Evolutionary conservation across 768 basidiomycete genomes (phyloP).

Genomic region (Trichaptum fuscoviolaceum): DNA sequence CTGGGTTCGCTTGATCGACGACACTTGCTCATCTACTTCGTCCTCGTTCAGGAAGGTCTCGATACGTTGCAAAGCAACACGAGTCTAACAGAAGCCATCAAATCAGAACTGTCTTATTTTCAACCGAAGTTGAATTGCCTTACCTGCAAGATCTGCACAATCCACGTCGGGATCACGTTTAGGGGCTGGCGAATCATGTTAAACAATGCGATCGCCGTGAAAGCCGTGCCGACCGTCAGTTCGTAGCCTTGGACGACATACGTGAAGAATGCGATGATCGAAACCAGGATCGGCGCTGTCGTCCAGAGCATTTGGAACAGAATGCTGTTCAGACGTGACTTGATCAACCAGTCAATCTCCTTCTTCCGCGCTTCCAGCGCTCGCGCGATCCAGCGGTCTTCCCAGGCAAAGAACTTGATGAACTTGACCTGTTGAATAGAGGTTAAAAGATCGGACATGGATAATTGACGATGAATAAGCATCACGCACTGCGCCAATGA

Average conservation of each 20-base stretch:
- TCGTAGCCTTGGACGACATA: slow-evolving; percentile 70
- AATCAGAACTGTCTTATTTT: neutral
- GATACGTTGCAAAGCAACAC: slow-evolving; percentile 64
- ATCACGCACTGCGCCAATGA: slow-evolving; percentile 56
- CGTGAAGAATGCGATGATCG: slow-evolving; percentile 71
- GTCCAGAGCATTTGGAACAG: slow-evolving; percentile 71
- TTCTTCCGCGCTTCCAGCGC: slow-evolving; percentile 56
- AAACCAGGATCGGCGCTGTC: slow-evolving; percentile 72
- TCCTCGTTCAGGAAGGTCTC: slow-evolving; percentile 63
- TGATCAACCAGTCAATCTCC: slow-evolving; percentile 75
- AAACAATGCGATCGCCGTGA: slow-evolving; percentile 86
- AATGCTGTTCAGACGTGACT: slow-evolving; percentile 58
- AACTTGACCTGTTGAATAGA: slow-evolving; percentile 48
- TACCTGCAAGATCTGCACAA: slow-evolving; percentile 69
- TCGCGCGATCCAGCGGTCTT: slow-evolving; percentile 67
- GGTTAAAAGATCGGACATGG: neutral
- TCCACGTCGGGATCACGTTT: slow-evolving; percentile 75
- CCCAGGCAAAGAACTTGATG: slow-evolving; percentile 83
- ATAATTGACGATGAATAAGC: neutral
- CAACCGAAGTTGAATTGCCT: neutral
- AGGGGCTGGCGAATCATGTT: slow-evolving; percentile 77
- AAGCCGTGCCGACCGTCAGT: slow-evolving; percentile 74
- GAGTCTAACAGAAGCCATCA: slow-evolving; percentile 31
- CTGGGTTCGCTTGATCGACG: slow-evolving; percentile 44
- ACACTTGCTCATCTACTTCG: slow-evolving; percentile 66